Percentiles rank a stretch among this genome's conserved stretches.
These are phyloP conservation scores for Candida sithepensis DNA, from an alignment of 805 yeast genomes.

Conservation along the genomic window DNA sequence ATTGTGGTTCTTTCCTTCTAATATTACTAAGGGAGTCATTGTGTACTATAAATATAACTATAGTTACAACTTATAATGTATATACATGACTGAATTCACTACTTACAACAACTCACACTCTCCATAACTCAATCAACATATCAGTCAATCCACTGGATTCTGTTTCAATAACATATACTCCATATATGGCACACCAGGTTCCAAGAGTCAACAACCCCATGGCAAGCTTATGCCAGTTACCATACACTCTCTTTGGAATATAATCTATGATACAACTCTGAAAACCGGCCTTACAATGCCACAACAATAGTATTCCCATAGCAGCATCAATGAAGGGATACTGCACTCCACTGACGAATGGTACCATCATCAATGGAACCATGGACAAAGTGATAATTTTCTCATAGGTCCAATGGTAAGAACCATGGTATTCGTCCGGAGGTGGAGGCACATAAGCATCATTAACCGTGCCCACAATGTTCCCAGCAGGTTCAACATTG, in stretches of 20 bases:
- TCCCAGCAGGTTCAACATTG: constrained; percentile 83
- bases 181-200: constrained; percentile 65
- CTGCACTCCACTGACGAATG: constrained; percentile 72
- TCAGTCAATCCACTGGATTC: constrained; percentile 75
- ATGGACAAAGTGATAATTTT: constrained; percentile 63
- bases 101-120: constrained; percentile 25
- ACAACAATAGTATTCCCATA: constrained; percentile 60
- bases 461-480: constrained; percentile 88
- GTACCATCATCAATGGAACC: constrained; percentile 73
- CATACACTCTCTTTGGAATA: constrained; percentile 83
- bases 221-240: constrained; percentile 68
- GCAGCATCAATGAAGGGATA: constrained; percentile 71
- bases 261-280: constrained; percentile 91
- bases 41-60: too few species aligned
- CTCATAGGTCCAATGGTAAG: constrained; percentile 93
- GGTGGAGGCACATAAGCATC: constrained; percentile 76
- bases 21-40: too few species aligned
- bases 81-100: not conserved
- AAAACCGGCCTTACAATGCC: constrained; percentile 84
- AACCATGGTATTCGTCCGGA: constrained; percentile 66
- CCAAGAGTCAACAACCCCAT: constrained; percentile 69
- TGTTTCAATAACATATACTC: constrained; percentile 79
- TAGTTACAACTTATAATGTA: not conserved
- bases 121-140: constrained; percentile 62
- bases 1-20: not conserved